Percentiles rank a stretch among this genome's conserved stretches.
These are phyloP conservation scores for Pythium graminicola DNA, from an alignment of 352 stramenopile genomes.

Conservation along the genomic window DNA sequence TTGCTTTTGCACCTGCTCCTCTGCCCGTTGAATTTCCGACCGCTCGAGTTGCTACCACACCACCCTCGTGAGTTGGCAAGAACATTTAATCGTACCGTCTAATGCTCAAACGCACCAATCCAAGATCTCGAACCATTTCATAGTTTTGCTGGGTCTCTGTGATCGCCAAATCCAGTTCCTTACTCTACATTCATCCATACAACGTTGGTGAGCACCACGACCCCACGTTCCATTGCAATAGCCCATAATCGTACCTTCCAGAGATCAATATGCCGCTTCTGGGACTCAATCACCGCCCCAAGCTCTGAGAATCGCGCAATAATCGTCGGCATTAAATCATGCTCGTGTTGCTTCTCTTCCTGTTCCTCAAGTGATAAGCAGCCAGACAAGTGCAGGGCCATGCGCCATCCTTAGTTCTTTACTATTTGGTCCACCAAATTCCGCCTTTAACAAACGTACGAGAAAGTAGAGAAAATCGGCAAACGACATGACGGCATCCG, in stretches of 20 bases:
- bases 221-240: neutral
- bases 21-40: constrained; percentile 49
- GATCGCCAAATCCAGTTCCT: constrained; percentile 74
- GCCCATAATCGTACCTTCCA: constrained; percentile 44
- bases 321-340: constrained; percentile 70
- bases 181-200: constrained; percentile 18
- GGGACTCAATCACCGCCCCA: constrained; percentile 73
- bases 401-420: neutral
- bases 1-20: constrained; percentile 55
- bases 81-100: neutral
- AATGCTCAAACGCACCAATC: constrained; percentile 26
- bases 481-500: constrained; percentile 74
- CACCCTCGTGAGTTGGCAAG: neutral
- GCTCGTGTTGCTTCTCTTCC: constrained; percentile 68
- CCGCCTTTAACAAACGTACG: constrained; percentile 33
- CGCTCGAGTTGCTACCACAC: constrained; percentile 38
- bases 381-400: constrained; percentile 25
- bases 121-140: constrained; percentile 49
- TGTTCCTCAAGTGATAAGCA: constrained; percentile 50
- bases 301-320: constrained; percentile 72
- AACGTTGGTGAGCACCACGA: too few relatives aligned
- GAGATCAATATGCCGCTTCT: constrained; percentile 78
- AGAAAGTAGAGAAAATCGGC: constrained; percentile 79
- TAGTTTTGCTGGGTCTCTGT: constrained; percentile 61
- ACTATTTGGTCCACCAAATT: neutral